A percentile compares a stretch with the other conserved stretches of the same genome.
phyloP scores from a whole-genome alignment of 495 filamentous ascomycete species.

The Penicillium flavigenum region DNA sequence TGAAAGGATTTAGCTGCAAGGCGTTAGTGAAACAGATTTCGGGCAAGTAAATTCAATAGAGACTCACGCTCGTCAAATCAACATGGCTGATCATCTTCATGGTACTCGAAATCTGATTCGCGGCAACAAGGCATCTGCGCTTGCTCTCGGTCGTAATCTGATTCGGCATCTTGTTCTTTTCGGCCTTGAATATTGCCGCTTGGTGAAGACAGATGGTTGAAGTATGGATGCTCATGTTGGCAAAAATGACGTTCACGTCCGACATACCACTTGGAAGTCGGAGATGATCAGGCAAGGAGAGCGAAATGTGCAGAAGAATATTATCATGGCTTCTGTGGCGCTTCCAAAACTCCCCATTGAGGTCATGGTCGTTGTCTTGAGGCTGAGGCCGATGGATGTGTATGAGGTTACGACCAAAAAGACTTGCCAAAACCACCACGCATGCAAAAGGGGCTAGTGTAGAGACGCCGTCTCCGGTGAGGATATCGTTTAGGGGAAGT shows the following conservation, averaged over 20 bases:
- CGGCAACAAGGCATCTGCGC: slow-evolving; percentile 87
- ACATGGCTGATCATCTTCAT: slow-evolving; percentile 94
- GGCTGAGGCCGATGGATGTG: slow-evolving; percentile 88
- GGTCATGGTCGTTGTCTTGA: slow-evolving; percentile 80
- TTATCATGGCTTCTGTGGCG: slow-evolving; percentile 87
- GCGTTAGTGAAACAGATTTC: slow-evolving; percentile 23
- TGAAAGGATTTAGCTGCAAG: slow-evolving; percentile 88
- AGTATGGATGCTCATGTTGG: slow-evolving; percentile 95
- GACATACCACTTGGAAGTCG: slow-evolving; percentile 73
- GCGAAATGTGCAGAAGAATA: slow-evolving; percentile 79
- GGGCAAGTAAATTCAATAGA: not conserved
- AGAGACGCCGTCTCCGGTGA: slow-evolving; percentile 67
- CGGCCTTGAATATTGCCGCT: slow-evolving; percentile 95
- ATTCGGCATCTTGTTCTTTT: slow-evolving; percentile 77
- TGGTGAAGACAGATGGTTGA: slow-evolving; percentile 97
- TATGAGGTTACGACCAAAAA: slow-evolving; percentile 92
- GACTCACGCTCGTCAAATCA: slow-evolving; percentile 77
- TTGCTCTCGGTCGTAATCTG: slow-evolving; percentile 85
- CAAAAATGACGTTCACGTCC: slow-evolving; percentile 87
- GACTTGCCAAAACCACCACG: slow-evolving; percentile 76
- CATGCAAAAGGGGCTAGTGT: slow-evolving; percentile 77
- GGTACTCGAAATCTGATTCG: slow-evolving; percentile 91
- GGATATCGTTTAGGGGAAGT: slow-evolving; percentile 65
- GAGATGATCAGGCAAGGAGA: slow-evolving; percentile 79
- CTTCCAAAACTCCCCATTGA: slow-evolving; percentile 96